Evolutionary conservation across 2,329 filamentous ascomycete species (phyloP), one percentile per base, ranked within the genome.

Genomic region (Talaromyces marneffei): DNA sequence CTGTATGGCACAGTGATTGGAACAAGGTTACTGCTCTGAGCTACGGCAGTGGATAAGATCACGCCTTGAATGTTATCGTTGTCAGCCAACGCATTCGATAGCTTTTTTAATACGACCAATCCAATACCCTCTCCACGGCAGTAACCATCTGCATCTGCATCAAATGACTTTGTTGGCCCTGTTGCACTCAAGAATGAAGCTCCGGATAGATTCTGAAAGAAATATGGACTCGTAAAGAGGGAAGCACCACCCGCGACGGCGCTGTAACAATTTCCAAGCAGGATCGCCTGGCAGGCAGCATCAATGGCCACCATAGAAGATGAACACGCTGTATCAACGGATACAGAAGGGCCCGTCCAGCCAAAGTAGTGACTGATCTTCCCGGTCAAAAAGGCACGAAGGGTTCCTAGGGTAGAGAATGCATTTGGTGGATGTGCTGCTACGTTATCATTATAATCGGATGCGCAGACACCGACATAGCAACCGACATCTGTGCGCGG

Each of bases 101-200:
- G 66, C 1, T 68, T 72, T 67, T 85, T 85, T 0, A 86, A 62
- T 0, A 85, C 68, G 0, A 86, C 63, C 0, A 74, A 69, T 0
- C 76, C 76, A 16, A 82, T 69, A 2, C 82, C 82, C 57, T 85
- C 83, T 5, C 79, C 81, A 1, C 81, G 75, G 25, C 74, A 80
- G 67, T 77, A 83, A 3, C 81, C 82, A 63, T 82, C 70, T 0
- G 78, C 82, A 1, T 64, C 66, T 0, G 65, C 67, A 66, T 78
- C 76, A 71, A 75, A 81, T 71, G 77, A 81, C 55, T 78, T 79
- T 14, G 79, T 84, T 37, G 79, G 75, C 1, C 82, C 82, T 0
- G 78, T 77, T 25, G 83, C 78, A 0, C 74, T 79, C 0, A 82
- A 81, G 82, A 25, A 86, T 77, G 50, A 83, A 68, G 67, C 79